phyloP scores from a whole-genome alignment of 345 rosid genomes.

The Eucalyptus rudis region DNA sequence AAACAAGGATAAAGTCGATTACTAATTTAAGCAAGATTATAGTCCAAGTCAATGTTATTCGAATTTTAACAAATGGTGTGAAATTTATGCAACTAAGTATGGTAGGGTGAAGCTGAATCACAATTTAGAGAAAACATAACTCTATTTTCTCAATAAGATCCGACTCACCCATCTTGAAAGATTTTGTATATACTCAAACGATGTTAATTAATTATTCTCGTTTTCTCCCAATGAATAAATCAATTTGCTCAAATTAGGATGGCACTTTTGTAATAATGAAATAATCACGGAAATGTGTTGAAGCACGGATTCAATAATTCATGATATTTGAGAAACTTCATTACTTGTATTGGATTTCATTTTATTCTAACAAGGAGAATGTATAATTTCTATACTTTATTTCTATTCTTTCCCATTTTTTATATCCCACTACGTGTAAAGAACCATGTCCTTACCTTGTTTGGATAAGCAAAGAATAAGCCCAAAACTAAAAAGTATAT shows the following conservation, averaged over 20 bases:
- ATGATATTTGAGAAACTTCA: background rate
- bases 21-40: rapidly evolving
- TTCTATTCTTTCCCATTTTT: background rate
- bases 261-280: background rate
- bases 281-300: background rate
- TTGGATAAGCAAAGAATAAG: background rate
- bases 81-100: background rate
- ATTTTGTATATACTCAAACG: background rate
- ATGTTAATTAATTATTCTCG: background rate
- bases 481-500: background rate
- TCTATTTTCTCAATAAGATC: background rate
- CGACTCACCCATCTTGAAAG: rapidly evolving
- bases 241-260: background rate
- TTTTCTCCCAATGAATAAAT: background rate
- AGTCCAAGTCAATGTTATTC: rapidly evolving
- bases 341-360: background rate
- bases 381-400: background rate
- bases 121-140: rapidly evolving
- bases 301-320: background rate
- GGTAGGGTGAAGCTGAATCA: background rate
- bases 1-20: rapidly evolving
- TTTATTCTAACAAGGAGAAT: background rate
- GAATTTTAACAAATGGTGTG: background rate
- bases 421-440: background rate
- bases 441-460: background rate